Conservation (phyloP, 176 grass and related monocot genomes). For the Oropetium thomaeum region DNA sequence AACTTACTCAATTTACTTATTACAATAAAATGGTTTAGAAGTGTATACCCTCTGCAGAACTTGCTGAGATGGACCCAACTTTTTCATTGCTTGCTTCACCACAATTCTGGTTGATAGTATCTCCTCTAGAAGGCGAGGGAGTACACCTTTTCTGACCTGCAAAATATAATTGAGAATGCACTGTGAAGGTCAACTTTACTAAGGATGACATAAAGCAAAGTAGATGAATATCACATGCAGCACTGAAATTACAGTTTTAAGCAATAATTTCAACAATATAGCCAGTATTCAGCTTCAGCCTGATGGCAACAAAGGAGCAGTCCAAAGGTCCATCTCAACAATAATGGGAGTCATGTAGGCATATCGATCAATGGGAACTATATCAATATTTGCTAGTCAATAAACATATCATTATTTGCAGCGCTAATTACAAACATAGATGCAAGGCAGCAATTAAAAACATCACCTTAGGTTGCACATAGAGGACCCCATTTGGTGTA, state of each 20-base stretch:
- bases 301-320: slow-evolving; percentile 2
- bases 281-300: slow-evolving; percentile 22
- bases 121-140: slow-evolving; percentile 77
- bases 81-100: slow-evolving; percentile 97
- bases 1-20: slow-evolving; percentile 6
- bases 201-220: slow-evolving; percentile 12
- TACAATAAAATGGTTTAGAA: slow-evolving; percentile 24
- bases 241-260: slow-evolving; percentile 22
- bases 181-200: slow-evolving; percentile 20
- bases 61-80: slow-evolving; percentile 61
- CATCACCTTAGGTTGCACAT: slow-evolving; percentile 80
- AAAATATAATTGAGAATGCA: slow-evolving; percentile 33
- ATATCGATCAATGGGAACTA: neutral
- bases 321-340: neutral
- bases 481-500: slow-evolving; percentile 85
- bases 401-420: neutral
- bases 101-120: slow-evolving; percentile 94
- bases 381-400: neutral
- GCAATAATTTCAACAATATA: slow-evolving; percentile 26
- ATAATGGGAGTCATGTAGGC: neutral
- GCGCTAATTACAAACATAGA: slow-evolving; percentile 2
- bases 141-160: slow-evolving; percentile 89
- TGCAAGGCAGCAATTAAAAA: slow-evolving; percentile 17
- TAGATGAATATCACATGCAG: neutral
- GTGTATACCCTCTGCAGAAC: slow-evolving; percentile 79